Evolutionary conservation across 108 stramenopile species (phyloP), one percentile per base, ranked within the genome.

Genomic region (Pseudonitzschia delicatissima): DNA sequence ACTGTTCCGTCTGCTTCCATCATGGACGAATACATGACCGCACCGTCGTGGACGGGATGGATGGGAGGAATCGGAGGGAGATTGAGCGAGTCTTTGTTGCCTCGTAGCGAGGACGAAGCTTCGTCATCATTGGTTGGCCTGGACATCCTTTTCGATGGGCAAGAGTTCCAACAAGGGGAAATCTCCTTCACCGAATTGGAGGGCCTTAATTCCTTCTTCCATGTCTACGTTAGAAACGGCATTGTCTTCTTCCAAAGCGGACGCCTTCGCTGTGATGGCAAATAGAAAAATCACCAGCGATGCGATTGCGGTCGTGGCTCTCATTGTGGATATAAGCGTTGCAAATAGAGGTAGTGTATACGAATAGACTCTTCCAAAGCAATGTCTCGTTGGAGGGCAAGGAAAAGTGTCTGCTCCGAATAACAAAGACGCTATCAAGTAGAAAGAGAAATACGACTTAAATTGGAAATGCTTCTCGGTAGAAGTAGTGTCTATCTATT

Each of bases 51-150:
- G 17, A 8, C 29, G 4, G 53, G 53, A 27, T 55, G 53, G 17
- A 55, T 33, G 13, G 53, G 53, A 3, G 53, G 53, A n/a, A 55
- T 31, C 32, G 53, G 53, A 12, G 53, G 53, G 8, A 53, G 15
- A 15, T 42, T 42, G 40, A 42, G 15, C 15, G 11, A 15, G 40
- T 11, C 11, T 42, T 1, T 42, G 40, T n/a, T n/a, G n/a, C n/a
- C n/a, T n/a, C n/a, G n/a, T n/a, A n/a, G n/a, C n/a, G n/a, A n/a
- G n/a, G n/a, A n/a, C n/a, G n/a, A n/a, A n/a, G n/a, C n/a, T n/a
- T n/a, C n/a, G n/a, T n/a, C n/a, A n/a, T n/a, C n/a, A n/a, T n/a
- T n/a, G n/a, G n/a, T n/a, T n/a, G n/a, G n/a, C n/a, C n/a, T n/a
- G n/a, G n/a, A n/a, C n/a, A n/a, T n/a, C n/a, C n/a, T n/a, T n/a